phyloP scores from a whole-genome alignment of 768 basidiomycete species.

The Fomitopsis serialis region DNA sequence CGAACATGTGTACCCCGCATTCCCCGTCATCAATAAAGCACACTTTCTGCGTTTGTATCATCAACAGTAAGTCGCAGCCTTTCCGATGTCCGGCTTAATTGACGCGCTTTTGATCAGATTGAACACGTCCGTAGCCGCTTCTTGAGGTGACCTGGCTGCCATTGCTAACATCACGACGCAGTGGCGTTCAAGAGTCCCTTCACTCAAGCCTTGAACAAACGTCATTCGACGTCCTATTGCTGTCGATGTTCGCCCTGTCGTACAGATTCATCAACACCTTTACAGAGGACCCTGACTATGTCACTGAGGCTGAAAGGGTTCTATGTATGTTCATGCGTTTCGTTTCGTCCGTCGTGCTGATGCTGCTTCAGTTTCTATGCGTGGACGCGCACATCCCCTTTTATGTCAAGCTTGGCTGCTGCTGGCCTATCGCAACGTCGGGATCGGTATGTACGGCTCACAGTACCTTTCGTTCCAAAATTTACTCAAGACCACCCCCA shows the following conservation, averaged over 20 bases:
- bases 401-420: conserved; percentile 1
- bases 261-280: neutral
- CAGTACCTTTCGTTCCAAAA: neutral
- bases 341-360: neutral
- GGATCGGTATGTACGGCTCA: neutral
- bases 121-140: neutral
- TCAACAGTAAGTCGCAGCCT: neutral
- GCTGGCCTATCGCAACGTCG: neutral
- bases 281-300: conserved; percentile 1
- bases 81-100: neutral
- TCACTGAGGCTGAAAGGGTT: neutral
- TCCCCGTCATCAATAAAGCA: neutral
- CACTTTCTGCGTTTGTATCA: neutral
- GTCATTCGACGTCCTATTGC: neutral
- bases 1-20: conserved; percentile 2
- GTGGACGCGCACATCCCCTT: neutral
- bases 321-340: neutral
- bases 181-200: neutral
- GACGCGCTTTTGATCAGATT: neutral
- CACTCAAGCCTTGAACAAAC: neutral
- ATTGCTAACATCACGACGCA: neutral
- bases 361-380: neutral
- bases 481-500: too few species aligned
- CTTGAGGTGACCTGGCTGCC: neutral
- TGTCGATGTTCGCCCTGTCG: neutral